Evolutionary conservation across 75 land plant genomes (phyloP).

Genomic region (Isoetes taiwanensis): DNA sequence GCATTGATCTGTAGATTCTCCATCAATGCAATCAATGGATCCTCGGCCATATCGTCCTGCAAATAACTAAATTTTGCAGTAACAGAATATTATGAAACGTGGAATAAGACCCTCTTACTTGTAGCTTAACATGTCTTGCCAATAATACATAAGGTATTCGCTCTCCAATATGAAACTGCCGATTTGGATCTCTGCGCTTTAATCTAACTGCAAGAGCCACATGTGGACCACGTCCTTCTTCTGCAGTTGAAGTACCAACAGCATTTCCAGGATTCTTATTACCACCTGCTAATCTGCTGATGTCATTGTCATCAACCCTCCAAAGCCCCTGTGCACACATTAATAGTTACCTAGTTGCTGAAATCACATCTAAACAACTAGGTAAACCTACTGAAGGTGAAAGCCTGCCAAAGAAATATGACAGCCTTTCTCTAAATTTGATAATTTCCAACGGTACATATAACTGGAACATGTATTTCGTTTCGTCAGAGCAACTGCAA

Average conservation of each 20-base stretch:
- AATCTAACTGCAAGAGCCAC: constrained; percentile 26
- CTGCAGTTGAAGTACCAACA: constrained; percentile 17
- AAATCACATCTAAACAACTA: too few species aligned
- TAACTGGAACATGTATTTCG: too few species aligned
- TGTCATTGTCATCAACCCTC: constrained; percentile 29
- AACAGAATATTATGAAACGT: neutral
- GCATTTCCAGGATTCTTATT: constrained; percentile 16
- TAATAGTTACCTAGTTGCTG: too few species aligned
- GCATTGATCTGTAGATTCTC: constrained; percentile 18
- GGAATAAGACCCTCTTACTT: constrained; percentile 13
- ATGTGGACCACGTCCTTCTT: constrained; percentile 31
- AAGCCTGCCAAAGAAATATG: too few species aligned
- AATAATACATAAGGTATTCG: constrained; percentile 20
- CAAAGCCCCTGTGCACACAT: constrained; percentile 22
- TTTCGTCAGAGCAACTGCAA: too few species aligned
- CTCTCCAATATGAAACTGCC: constrained; percentile 30
- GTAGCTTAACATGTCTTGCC: constrained; percentile 20
- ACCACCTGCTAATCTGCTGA: constrained; percentile 17
- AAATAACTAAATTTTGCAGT: neutral
- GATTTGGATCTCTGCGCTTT: constrained; percentile 24
- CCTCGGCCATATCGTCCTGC: constrained; percentile 36
- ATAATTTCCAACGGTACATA: too few species aligned
- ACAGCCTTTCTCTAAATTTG: too few species aligned
- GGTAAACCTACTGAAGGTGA: too few species aligned
- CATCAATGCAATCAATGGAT: constrained; percentile 19